Evolutionary conservation across 805 yeast species (phyloP).

Genomic region (Zygoascus flipseniorum): DNA sequence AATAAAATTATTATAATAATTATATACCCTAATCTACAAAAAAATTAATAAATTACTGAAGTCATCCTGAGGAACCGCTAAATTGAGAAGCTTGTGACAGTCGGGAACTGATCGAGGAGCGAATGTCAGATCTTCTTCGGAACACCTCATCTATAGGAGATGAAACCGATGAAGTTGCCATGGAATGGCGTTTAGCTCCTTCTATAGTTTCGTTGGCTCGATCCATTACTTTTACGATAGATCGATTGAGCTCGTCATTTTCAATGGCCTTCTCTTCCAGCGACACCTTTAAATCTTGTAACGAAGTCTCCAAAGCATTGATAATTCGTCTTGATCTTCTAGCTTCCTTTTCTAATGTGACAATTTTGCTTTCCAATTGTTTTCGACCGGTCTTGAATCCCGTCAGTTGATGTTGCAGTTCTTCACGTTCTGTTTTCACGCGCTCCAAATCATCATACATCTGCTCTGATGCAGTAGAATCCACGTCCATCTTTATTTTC

Average conservation of each 20-base stretch:
- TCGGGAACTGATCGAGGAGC: not conserved
- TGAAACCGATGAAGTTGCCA: not conserved
- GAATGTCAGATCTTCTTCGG: not conserved
- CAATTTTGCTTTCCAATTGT: constrained; percentile 20
- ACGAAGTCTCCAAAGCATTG: constrained; percentile 19
- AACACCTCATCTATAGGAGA: not conserved
- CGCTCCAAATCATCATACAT: constrained; percentile 17
- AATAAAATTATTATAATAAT: not conserved
- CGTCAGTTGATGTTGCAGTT: constrained; percentile 24
- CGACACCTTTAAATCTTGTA: constrained; percentile 27
- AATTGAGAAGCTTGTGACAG: not conserved
- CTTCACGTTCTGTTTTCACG: constrained; percentile 18
- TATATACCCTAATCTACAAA: not conserved
- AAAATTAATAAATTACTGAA: not conserved
- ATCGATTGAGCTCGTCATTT: constrained; percentile 26
- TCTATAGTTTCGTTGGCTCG: constrained; percentile 22
- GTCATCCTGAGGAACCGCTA: not conserved
- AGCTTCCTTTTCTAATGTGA: constrained; percentile 17
- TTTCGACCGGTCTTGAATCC: constrained; percentile 22
- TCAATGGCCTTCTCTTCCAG: constrained; percentile 30
- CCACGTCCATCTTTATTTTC: not conserved
- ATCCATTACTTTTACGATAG: constrained; percentile 23
- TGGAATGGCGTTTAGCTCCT: constrained; percentile 20
- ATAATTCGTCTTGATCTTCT: constrained; percentile 17
- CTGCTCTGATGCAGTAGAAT: constrained; percentile 1